Evolutionary conservation across 2,329 filamentous ascomycete species (phyloP).

Genomic region (Grosmannia penicillata): DNA sequence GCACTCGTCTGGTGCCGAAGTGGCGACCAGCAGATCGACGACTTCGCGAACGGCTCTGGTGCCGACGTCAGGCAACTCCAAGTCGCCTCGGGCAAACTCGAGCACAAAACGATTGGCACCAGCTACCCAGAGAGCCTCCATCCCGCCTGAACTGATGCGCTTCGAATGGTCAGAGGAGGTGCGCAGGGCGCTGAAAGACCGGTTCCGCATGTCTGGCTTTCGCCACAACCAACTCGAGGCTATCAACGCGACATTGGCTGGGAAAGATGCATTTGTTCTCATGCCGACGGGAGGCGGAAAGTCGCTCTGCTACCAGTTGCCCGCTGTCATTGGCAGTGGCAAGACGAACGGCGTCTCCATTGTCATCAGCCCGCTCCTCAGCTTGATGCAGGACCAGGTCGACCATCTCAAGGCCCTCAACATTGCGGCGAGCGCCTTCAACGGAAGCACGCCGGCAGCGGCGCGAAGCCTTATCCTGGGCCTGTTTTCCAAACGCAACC

Average conservation of each 20-base stretch:
- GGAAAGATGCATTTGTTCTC: conserved; percentile 83
- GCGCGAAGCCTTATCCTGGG: conserved; percentile 53
- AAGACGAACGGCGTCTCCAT: conserved; percentile 77
- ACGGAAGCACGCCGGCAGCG: conserved; percentile 53
- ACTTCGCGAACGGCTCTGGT: conserved; percentile 23
- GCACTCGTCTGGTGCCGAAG: conserved; percentile 15
- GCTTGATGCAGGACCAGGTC: conserved; percentile 95
- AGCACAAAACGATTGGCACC: conserved; percentile 15
- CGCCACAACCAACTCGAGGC: conserved; percentile 85
- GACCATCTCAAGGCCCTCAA: conserved; percentile 59
- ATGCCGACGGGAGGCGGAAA: conserved; percentile 98
- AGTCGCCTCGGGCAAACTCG: conserved; percentile 20
- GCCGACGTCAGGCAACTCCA: conserved; percentile 33
- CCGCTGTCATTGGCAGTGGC: conserved; percentile 68
- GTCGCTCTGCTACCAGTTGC: conserved; percentile 90
- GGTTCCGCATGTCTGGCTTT: conserved; percentile 76
- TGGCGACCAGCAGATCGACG: conserved; percentile 9
- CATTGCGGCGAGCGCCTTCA: conserved; percentile 71
- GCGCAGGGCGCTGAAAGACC: conserved; percentile 60
- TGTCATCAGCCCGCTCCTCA: conserved; percentile 87
- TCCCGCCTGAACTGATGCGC: conserved; percentile 42
- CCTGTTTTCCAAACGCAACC: conserved; percentile 44
- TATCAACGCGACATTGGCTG: conserved; percentile 80
- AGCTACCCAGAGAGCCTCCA: conserved; percentile 14
- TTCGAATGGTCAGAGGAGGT: conserved; percentile 80